Base-by-base conservation (phyloP, 805 yeast species). In the Zygosaccharomyces siamensis region DNA sequence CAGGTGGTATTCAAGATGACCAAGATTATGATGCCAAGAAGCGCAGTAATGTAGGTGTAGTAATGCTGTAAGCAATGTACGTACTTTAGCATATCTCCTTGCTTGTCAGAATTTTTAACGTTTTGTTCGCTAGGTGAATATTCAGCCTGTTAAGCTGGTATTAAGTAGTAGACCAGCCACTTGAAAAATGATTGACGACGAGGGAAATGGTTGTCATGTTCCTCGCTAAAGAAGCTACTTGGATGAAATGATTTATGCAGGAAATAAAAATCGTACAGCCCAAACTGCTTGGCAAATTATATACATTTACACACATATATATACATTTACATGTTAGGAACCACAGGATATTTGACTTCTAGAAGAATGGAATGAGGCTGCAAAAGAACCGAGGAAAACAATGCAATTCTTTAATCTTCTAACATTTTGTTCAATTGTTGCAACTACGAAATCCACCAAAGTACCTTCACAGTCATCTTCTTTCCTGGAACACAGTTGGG, bases 31-130 rank as follows among this genome's bases (percentile, higher is more conserved):
- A 79, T 44, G 63, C 69, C 12, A 77, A 76, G 23, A 71, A 70
- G 41, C 74, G 83, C 45, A 89, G 96, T 68, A 95, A 90, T 7
- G 78, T 93, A 31, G 99, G 97, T 55, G 92, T 87, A 21, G 95
- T 93, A 6, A 78, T 93, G 81, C 75, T 92, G 43, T 51, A 48
- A 41, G 23, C 11, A 37, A 21, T 27, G 5, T 26, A 23, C 21
- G 8, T 32, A 24, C 39, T 8, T 16, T 11, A 6, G 16, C 11
- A 7, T 27, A 35, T 24, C 21, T 43, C 28, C 40, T 27, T 14
- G 28, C 8, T 27, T 28, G 16, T 31, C 24, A 41, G 30, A 10
- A 5, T 8, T 27, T 30, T 26, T 24, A 12, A 39, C 14, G 16
- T 28, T 41, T 41, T 41, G 28, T 12, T 40, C 27, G 44, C 36